phyloP scores from a whole-genome alignment of 352 stramenopile species.

The Pythium scleroteichum region DNA sequence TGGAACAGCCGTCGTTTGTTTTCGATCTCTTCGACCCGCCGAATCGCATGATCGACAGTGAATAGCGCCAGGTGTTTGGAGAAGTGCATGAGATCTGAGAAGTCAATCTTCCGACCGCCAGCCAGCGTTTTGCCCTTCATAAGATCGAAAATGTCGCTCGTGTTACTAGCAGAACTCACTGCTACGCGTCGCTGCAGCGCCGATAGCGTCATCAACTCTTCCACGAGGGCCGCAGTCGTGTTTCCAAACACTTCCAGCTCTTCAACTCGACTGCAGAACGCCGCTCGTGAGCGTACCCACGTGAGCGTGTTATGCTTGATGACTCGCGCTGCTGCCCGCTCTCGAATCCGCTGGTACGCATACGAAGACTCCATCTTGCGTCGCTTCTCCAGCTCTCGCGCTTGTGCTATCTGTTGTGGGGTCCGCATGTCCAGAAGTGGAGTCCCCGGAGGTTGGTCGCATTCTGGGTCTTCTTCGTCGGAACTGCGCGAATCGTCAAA shows the following conservation, averaged over 20 bases:
- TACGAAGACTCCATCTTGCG: conserved; percentile 41
- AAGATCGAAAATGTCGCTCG: conserved; percentile 44
- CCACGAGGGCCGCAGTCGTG: conserved; percentile 50
- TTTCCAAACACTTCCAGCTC: conserved; percentile 66
- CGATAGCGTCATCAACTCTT: conserved; percentile 39
- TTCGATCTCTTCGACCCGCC: conserved; percentile 55
- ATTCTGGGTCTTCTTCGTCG: conserved; percentile 29
- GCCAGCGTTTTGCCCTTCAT: conserved; percentile 25
- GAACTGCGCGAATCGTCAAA: conserved; percentile 36
- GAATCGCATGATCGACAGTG: conserved; percentile 63
- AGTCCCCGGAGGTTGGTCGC: not conserved
- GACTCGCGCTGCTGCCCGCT: conserved; percentile 53
- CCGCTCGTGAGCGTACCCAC: conserved; percentile 52
- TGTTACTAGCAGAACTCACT: not conserved
- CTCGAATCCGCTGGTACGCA: conserved; percentile 54
- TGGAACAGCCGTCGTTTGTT: conserved; percentile 50
- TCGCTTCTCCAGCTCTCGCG: conserved; percentile 13
- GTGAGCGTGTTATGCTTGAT: conserved; percentile 62
- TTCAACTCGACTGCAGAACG: conserved; percentile 55
- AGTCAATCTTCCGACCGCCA: conserved; percentile 41
- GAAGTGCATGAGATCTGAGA: conserved; percentile 63
- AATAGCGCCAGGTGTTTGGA: conserved; percentile 71
- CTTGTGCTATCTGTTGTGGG: not conserved
- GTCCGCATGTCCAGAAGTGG: not conserved
- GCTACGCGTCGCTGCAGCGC: conserved; percentile 14